These are phyloP conservation scores for Prosopis cineraria DNA, from an alignment of 306 rosid genomes.

Conservation along the genomic window DNA sequence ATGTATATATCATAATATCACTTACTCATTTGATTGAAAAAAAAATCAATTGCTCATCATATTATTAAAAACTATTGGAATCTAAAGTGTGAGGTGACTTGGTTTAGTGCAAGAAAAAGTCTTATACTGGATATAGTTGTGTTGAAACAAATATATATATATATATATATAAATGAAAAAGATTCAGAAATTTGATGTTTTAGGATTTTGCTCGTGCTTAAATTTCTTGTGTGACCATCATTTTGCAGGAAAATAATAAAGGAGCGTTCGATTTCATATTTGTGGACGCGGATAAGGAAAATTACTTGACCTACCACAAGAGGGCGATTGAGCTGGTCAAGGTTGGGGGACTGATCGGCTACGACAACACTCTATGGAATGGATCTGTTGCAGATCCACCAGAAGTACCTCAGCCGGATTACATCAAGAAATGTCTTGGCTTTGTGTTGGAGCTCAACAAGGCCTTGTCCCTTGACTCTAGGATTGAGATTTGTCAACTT, in stretches of 20 bases:
- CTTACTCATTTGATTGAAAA: no score
- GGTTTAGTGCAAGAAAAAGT: no score
- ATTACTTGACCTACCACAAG: constrained; percentile 88
- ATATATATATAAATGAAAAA: no score
- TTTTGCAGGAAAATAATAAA: constrained; percentile 62
- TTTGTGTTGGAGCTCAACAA: constrained; percentile 81
- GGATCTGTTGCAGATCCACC: constrained; percentile 87
- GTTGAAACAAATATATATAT: no score
- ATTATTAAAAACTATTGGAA: no score
- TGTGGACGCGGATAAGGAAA: constrained; percentile 88
- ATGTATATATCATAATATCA: constrained; percentile 39
- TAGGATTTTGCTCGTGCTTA: no score
- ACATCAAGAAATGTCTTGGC: constrained; percentile 75
- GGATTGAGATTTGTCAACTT: constrained; percentile 83
- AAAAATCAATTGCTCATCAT: not conserved
- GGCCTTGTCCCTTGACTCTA: constrained; percentile 74
- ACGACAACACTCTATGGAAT: constrained; percentile 90
- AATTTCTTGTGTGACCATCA: not conserved
- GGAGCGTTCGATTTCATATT: constrained; percentile 70
- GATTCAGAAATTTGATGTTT: no score
- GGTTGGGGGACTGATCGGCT: constrained; percentile 86
- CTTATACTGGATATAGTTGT: no score
- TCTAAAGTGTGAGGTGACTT: no score
- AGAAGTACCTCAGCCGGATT: constrained; percentile 71
- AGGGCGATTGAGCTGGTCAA: constrained; percentile 76